Conservation (phyloP, 2,329 filamentous ascomycete genomes). For the Colletotrichum sp. region DNA sequence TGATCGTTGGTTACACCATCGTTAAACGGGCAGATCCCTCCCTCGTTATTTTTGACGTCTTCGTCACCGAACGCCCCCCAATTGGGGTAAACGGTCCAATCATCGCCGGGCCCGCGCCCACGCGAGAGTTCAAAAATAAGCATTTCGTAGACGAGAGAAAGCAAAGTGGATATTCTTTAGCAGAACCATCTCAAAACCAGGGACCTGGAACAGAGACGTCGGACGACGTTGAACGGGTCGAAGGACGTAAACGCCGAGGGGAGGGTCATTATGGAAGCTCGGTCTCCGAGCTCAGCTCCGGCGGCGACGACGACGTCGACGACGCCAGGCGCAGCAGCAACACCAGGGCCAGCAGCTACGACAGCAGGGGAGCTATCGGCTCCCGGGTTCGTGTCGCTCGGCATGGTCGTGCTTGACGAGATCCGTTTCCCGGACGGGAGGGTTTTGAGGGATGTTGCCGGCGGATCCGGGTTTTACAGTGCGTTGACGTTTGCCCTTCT, state of each 20-base stretch:
- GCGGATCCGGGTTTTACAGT: slow-evolving; percentile 14
- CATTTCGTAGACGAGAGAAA: background rate
- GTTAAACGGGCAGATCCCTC: background rate
- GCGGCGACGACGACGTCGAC: background rate
- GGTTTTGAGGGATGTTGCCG: background rate
- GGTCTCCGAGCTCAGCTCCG: background rate
- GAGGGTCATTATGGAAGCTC: background rate
- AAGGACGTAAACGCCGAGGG: background rate
- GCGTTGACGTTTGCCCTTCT: background rate
- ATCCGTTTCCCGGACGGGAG: slow-evolving; percentile 9
- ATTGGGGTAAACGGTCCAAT: background rate
- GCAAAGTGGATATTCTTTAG: background rate
- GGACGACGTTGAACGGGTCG: background rate
- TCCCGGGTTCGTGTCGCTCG: slow-evolving; percentile 11
- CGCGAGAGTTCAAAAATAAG: background rate
- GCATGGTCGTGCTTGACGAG: slow-evolving; percentile 14
- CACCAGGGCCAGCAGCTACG: background rate
- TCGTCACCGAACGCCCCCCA: background rate
- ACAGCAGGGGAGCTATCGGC: background rate
- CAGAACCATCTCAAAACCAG: background rate
- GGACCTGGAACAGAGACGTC: background rate
- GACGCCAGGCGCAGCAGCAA: background rate
- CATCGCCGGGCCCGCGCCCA: background rate
- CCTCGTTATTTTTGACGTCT: background rate
- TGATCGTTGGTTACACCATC: background rate